Percentiles rank a stretch among this genome's conserved stretches.
phyloP scores from a whole-genome alignment of 257 asterid genomes.

The Verbena officinalis region DNA sequence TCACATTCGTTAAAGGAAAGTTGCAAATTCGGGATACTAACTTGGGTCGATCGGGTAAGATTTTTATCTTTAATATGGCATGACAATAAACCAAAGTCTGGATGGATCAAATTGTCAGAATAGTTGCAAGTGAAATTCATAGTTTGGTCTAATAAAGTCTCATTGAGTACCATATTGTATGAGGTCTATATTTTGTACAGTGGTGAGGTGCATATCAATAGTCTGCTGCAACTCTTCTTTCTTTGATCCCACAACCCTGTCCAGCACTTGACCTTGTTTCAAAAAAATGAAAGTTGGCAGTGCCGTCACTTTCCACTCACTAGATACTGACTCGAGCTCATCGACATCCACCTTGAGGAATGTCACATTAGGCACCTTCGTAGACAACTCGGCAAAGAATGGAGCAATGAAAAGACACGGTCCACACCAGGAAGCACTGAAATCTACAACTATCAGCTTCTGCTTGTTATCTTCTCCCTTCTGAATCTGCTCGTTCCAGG shows the following conservation, averaged over 20 bases:
- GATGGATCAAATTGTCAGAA: too few species aligned
- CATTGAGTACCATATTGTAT: too few species aligned
- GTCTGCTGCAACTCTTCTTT: conserved; percentile 85
- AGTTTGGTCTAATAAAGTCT: too few species aligned
- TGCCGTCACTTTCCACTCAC: conserved; percentile 87
- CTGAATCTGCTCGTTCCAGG: conserved; percentile 71
- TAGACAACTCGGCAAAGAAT: conserved; percentile 79
- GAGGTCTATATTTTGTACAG: too few species aligned
- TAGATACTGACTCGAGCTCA: conserved; percentile 76
- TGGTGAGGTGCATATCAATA: conserved; percentile 53
- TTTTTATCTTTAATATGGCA: too few species aligned
- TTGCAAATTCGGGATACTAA: too few species aligned
- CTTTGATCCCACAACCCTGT: conserved; percentile 74
- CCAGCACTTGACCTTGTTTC: conserved; percentile 72
- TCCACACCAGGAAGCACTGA: conserved; percentile 98
- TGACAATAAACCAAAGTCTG: too few species aligned
- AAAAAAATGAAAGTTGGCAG: conserved; percentile 91
- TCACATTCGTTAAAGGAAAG: too few species aligned
- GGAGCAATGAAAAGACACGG: conserved; percentile 92
- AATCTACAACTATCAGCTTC: conserved; percentile 82
- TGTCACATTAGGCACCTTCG: conserved; percentile 68
- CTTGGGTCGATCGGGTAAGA: too few species aligned
- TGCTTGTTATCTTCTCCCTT: conserved; percentile 62
- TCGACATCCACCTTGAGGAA: conserved; percentile 92
- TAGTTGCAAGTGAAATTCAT: too few species aligned